phyloP scores from a whole-genome alignment of 2,329 filamentous ascomycete species.

The Clarireedia monteithiana region DNA sequence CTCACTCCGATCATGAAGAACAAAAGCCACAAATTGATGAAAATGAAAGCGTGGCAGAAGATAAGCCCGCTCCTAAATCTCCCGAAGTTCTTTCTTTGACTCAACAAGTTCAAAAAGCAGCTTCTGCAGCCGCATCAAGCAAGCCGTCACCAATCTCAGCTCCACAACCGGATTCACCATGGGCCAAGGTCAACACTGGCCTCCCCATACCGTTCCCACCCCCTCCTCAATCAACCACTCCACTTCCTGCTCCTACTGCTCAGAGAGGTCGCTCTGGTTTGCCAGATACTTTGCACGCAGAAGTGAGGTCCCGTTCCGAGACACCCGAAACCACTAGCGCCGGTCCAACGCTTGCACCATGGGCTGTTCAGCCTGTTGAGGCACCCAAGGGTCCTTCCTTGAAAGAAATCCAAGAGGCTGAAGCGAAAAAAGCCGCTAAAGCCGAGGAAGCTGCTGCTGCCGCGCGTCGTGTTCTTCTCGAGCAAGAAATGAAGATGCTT shows the following conservation, averaged over 20 bases:
- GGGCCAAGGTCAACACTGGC: constrained; percentile 52
- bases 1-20: constrained; percentile 14
- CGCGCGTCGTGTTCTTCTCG: constrained; percentile 66
- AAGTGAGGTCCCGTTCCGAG: constrained; percentile 66
- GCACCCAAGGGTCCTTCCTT: constrained; percentile 79
- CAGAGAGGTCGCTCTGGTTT: constrained; percentile 79
- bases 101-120: constrained; percentile 70
- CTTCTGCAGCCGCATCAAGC: constrained; percentile 35
- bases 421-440: constrained; percentile 87
- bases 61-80: constrained; percentile 21
- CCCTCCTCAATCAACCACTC: constrained; percentile 64
- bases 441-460: constrained; percentile 74
- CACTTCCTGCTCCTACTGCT: constrained; percentile 80
- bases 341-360: constrained; percentile 72
- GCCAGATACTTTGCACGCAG: constrained; percentile 60
- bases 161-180: constrained; percentile 41
- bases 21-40: constrained; percentile 12
- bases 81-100: constrained; percentile 61
- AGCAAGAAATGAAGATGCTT: constrained; percentile 61
- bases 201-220: constrained; percentile 71
- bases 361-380: constrained; percentile 79
- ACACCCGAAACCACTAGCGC: constrained; percentile 54
- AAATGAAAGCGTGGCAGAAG: constrained; percentile 8
- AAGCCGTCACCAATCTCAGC: constrained; percentile 46
- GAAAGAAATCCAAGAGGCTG: constrained; percentile 93